phyloP scores from a whole-genome alignment of 441 rosid genomes.

The Capsella rubella region DNA sequence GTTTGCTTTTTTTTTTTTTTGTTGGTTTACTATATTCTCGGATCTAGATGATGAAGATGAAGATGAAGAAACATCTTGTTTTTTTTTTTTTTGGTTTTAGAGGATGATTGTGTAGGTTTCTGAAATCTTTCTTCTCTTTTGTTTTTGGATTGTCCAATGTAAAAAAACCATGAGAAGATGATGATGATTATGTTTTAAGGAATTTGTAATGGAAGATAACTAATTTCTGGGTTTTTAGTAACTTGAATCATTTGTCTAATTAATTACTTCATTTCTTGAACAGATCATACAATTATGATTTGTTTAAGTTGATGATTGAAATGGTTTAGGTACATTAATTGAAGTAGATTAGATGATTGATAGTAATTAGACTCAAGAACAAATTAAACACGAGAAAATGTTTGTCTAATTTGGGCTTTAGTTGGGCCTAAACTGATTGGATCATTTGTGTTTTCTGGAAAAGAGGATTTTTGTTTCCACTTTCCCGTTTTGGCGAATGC shows the following conservation, averaged over 20 bases:
- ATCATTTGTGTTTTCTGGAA: slow-evolving; percentile 1
- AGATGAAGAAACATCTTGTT: slow-evolving; percentile 1
- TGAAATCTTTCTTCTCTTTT: background rate
- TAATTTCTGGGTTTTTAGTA: slow-evolving; percentile 18
- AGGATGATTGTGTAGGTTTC: slow-evolving; percentile 15
- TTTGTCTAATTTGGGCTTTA: background rate
- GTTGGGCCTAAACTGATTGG: background rate
- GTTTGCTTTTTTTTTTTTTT: background rate
- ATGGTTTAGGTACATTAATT: background rate
- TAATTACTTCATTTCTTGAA: background rate
- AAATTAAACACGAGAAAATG: background rate
- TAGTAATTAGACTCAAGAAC: too few species aligned
- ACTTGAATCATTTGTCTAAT: background rate
- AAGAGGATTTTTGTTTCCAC: background rate
- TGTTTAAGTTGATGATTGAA: background rate
- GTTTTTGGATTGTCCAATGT: background rate
- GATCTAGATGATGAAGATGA: slow-evolving; percentile 9
- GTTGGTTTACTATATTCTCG: background rate
- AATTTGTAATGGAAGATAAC: slow-evolving; percentile 12
- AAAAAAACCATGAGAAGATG: background rate
- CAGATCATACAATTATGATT: background rate
- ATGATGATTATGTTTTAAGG: background rate
- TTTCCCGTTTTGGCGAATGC: too few species aligned
- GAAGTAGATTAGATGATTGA: background rate
- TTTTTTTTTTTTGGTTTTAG: slow-evolving; percentile 11